Base-by-base conservation (phyloP, 1,139 yeast species). In the Blastobotrys buckinghamii region DNA sequence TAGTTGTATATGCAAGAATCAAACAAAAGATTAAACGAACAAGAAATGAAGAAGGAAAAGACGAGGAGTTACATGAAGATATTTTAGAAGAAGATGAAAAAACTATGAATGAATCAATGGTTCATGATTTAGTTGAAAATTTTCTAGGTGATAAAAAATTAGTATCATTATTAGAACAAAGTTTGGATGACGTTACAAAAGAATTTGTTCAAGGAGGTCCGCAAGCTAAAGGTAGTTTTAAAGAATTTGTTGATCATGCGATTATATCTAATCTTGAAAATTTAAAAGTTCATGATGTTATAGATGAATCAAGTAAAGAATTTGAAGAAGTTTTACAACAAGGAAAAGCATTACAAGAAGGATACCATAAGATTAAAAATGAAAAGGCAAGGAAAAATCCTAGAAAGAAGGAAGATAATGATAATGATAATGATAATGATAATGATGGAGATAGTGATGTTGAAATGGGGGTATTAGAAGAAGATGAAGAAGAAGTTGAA, bases 211-310 rank as follows among this genome's bases (percentile, higher is more conserved):
- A 34, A 34, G 89, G 84, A 39, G 85, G 86, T 56, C n/a, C n/a
- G n/a, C 97, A 89, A 53, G 96, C 90, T 59, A 85, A 84, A 59
- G 71, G 72, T 42, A 79, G 90, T 0, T 69, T 92, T 48, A 79
- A 78, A 50, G 77, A 76, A 40, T 88, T 83, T 63, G 81, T 92
- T 8, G 83, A 82, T 44, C 70, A 70, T 19, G 88, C 90, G 51
- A 71, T 89, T 51, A 74, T 72, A 22, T 73, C 73, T 40, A 94
- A 87, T 57, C 74, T 85, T 20, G 71, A 77, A 37, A 68, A 78
- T 51, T 68, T 90, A 48, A 65, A 81, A 51, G 68, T 74, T 19
- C 19, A 42, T 13, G n/a, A 44, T 16, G 64, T 70, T 43, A 71
- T 69, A 10, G 68, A 69, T 15, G 59, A 68, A 8, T 59, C 68